Evolutionary conservation across 257 asterid genomes (phyloP).

Genomic region (Nicotiana sylvestris): DNA sequence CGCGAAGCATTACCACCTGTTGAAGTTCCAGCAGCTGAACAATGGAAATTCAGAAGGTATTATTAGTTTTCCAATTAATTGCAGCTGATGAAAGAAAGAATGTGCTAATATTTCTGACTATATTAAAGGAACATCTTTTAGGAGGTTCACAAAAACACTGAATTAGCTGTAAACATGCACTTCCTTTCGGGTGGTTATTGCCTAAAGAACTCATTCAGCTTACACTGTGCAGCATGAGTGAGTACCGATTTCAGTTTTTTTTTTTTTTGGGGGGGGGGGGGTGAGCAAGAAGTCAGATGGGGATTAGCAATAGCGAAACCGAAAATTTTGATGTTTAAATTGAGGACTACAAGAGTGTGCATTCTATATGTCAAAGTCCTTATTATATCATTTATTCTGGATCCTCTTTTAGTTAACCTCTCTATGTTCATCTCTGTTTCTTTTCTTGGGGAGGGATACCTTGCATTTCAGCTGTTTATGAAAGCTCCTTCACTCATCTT

Average conservation of each 20-base stretch:
- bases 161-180: background rate
- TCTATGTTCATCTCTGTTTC: background rate
- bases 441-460: background rate
- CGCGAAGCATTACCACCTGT: conserved; percentile 86
- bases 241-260: background rate
- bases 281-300: background rate
- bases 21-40: conserved; percentile 98
- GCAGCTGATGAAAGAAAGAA: background rate
- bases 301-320: background rate
- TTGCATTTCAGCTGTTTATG: background rate
- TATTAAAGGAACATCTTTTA: background rate
- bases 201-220: background rate
- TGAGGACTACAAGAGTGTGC: background rate
- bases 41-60: conserved; percentile 89
- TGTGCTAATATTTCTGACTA: background rate
- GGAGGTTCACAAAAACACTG: background rate
- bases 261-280: background rate
- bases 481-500: background rate
- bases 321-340: background rate
- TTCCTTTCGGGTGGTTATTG: background rate
- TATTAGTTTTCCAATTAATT: background rate
- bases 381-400: background rate
- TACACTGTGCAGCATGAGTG: background rate
- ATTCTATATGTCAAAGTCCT: background rate
- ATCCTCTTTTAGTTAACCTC: background rate